A percentile compares a stretch with the other conserved stretches of the same genome.
Evolutionary conservation across 2,329 filamentous ascomycete genomes (phyloP).

Genomic region (Beauveria bassiana): DNA sequence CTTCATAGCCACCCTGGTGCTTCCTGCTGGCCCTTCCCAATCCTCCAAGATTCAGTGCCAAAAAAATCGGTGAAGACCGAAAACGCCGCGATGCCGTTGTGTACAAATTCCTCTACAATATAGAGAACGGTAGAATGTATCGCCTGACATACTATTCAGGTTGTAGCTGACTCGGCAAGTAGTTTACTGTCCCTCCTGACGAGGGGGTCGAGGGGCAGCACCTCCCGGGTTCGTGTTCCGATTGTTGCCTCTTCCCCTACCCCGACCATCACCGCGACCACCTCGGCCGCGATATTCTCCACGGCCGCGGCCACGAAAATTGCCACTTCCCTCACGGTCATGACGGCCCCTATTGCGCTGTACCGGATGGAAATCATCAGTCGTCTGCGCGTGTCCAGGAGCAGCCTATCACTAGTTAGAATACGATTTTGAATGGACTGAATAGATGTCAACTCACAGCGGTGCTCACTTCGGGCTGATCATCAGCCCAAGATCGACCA

Average conservation of each 20-base stretch:
- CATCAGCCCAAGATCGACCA: constrained; percentile 74
- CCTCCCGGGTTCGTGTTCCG: constrained; percentile 25
- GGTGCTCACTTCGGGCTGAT: constrained; percentile 51
- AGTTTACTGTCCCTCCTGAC: constrained; percentile 33
- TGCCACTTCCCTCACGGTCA: constrained; percentile 40
- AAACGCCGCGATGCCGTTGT: constrained; percentile 34
- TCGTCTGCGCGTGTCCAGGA: constrained; percentile 31
- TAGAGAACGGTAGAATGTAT: constrained; percentile 23
- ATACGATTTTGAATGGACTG: not conserved
- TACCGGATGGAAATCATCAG: constrained; percentile 68
- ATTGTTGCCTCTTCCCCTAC: constrained; percentile 31
- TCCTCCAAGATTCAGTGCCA: constrained; percentile 6
- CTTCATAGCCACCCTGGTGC: not conserved
- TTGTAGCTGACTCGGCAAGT: constrained; percentile 13
- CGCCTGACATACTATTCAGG: constrained; percentile 21
- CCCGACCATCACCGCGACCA: constrained; percentile 40
- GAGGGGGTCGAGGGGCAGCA: constrained; percentile 26
- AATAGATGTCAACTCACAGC: constrained; percentile 30
- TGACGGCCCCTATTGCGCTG: constrained; percentile 51
- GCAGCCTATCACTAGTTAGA: constrained; percentile 14
- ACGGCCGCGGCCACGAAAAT: constrained; percentile 36
- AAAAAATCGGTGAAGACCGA: constrained; percentile 11
- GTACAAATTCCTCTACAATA: constrained; percentile 28
- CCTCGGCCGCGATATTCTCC: constrained; percentile 45
- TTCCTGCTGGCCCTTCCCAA: not conserved